Conservation (phyloP, 148 eudicot species). For the Fallopia convolvulus region DNA sequence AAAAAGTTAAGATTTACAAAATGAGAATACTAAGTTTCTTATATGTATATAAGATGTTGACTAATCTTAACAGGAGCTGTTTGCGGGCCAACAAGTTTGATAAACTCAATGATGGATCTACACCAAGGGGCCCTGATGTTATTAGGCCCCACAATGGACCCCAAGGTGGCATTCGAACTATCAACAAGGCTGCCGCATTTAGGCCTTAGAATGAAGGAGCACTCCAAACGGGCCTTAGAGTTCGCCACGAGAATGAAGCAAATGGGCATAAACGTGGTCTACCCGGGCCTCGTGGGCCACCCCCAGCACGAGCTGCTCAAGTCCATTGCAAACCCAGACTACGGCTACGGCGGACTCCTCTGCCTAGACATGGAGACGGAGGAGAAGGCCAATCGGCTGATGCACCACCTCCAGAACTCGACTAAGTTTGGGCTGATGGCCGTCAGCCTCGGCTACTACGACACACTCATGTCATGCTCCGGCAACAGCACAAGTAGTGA, state of each 20-base stretch:
- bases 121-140: slow-evolving; percentile 85
- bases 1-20: too few relatives aligned
- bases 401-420: slow-evolving; percentile 66
- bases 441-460: slow-evolving; percentile 88
- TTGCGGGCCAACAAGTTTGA: slow-evolving; percentile 77
- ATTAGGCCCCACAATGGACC: slow-evolving; percentile 94
- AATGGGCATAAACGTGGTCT: slow-evolving; percentile 71
- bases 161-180: slow-evolving; percentile 89
- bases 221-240: slow-evolving; percentile 58
- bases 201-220: slow-evolving; percentile 84
- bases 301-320: slow-evolving; percentile 64
- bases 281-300: slow-evolving; percentile 84
- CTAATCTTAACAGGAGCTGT: slow-evolving; percentile 51
- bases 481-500: slow-evolving; percentile 91
- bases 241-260: slow-evolving; percentile 73
- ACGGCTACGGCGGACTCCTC: slow-evolving; percentile 80
- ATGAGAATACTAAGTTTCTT: too few relatives aligned
- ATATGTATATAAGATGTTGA: too few relatives aligned
- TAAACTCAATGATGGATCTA: slow-evolving; percentile 96
- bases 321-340: slow-evolving; percentile 49
- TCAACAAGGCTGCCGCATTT: slow-evolving; percentile 83
- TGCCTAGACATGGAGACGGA: slow-evolving; percentile 86
- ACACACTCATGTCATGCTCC: slow-evolving; percentile 95
- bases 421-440: slow-evolving; percentile 90
- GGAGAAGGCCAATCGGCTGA: slow-evolving; percentile 64